These are phyloP conservation scores for Hygrophorus russula DNA, from an alignment of 768 basidiomycete genomes.

Conservation along the genomic window DNA sequence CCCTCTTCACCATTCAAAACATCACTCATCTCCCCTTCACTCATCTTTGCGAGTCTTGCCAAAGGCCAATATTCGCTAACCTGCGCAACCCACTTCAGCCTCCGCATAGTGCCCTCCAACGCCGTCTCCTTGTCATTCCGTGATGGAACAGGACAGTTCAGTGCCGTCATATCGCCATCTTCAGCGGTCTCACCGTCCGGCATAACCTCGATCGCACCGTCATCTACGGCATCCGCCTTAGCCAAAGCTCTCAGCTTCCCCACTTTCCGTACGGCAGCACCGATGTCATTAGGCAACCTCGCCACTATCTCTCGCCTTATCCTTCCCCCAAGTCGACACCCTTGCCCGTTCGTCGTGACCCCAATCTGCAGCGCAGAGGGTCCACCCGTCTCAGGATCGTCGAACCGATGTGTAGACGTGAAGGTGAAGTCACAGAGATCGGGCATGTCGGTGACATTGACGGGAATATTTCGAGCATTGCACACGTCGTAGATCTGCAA, in stretches of 20 bases:
- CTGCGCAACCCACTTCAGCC: conserved; percentile 91
- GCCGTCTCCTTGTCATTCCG: conserved; percentile 27
- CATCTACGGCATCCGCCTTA: conserved; percentile 18
- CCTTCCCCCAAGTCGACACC: conserved; percentile 74
- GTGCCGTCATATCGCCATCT: conserved; percentile 43
- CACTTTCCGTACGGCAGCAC: conserved; percentile 63
- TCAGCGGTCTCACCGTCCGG: conserved; percentile 38
- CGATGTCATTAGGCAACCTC: conserved; percentile 59
- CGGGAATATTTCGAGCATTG: conserved; percentile 46
- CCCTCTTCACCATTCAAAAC: conserved; percentile 35
- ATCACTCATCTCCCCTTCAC: conserved; percentile 54
- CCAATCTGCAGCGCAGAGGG: conserved; percentile 60
- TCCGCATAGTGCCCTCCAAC: conserved; percentile 40
- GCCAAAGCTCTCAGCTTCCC: conserved; percentile 56
- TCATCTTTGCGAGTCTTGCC: conserved; percentile 59
- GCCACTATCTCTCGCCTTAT: conserved; percentile 77
- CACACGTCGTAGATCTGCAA: conserved; percentile 46
- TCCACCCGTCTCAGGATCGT: conserved; percentile 31
- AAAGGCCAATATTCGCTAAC: conserved; percentile 96
- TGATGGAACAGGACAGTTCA: conserved; percentile 59
- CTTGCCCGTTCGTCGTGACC: conserved; percentile 85
- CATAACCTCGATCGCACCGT: conserved; percentile 12
- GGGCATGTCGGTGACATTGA: conserved; percentile 85
- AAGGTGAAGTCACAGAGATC: conserved; percentile 85
- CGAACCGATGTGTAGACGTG: conserved; percentile 75